Base-by-base conservation (phyloP, 2,329 filamentous ascomycete genomes). In the Alternaria infectoria region DNA sequence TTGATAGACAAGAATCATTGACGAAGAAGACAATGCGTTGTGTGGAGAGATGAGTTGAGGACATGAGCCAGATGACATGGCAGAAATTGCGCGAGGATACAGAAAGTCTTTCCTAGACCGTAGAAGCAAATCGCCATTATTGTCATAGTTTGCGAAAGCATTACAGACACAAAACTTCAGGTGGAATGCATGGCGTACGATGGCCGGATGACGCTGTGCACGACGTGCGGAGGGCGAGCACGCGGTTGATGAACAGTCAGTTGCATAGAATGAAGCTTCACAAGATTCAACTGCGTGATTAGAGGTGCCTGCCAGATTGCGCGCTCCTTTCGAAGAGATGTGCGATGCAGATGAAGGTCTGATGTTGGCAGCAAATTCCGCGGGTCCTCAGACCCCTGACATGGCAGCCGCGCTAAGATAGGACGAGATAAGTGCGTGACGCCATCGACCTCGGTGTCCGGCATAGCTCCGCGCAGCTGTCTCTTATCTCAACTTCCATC, bases 381-480 rank as follows among this genome's bases (percentile, higher is more conserved):
- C 52, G 45, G 47, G 17, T 21, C 47, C 51, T 23, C 43, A 7
- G 44, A 47, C 47, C 59, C 63, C 60, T 63, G 60, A 43, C 63
- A 57, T 28, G 40, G 26, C 40, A 58, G 44, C 36, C 45, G 49
- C 59, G 59, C 59, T 62, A 62, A 59, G 43, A 64, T 58, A 45
- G 19, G 64, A 66, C 50, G 59, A 58, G 64, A 66, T 64, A 61
- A 61, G 61, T 60, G 12, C 17, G 64, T 64, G 64, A 66, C 64
- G 64, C 55, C 61, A 64, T 66, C 25, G 21, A 15, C 30, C 23
- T 51, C 25, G 54, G 28, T 19, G n/a, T 28, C 47, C 44, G 46
- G 52, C 50, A 66, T 61, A 50, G 57, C 51, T 61, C 36, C 12
- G 47, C 50, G 54, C 28, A 54, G 59, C 55, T 59, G 9, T 30